Base-by-base conservation (phyloP, 1,139 yeast genomes). In the Yamadazyma triangularis region DNA sequence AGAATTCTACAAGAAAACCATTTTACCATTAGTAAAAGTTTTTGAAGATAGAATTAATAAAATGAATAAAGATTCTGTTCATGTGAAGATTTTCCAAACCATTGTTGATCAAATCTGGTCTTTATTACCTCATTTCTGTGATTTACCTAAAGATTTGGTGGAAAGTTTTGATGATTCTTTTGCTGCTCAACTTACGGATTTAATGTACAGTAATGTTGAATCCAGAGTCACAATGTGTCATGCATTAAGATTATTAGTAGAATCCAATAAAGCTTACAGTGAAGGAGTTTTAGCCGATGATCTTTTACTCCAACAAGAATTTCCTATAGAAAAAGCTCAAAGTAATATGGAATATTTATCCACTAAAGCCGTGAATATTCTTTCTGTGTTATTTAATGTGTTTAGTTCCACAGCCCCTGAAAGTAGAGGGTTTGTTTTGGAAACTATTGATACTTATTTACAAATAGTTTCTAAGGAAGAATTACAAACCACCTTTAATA, bases 41-140 rank as follows among this genome's bases (percentile, higher is more conserved):
- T 84, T 89, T 42, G 69, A 62, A 34, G 56, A 57, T 4, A 73
- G 73, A 41, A 60, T 76, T 28, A 53, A 58, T n/a, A 58, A 71
- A 30, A 58, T 69, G 19, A 53, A 62, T 26, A 61, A 69, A 31
- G 76, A 75, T 30, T 77, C 88, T 2, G 68, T 82, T 43, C 83
- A 84, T 50, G 60, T 64, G 36, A 89, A 87, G 56, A 76, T 89
- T 32, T 84, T 83, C 51, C 74, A 77, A 47, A 89, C 97, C 1
- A 76, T 91, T 32, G 64, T 84, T 28, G 95, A 86, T 51, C 99
- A 91, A 65, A 70, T 88, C 29, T 89, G 97, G 96, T 79, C 95
- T 2, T 68, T 89, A 39, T 64, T 91, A 38, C 96, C 98, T 11
- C 83, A 79, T 44, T 91, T 88, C 57, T 83, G 94, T 52, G 93